These are phyloP conservation scores for Curvularia spicifera DNA, from an alignment of 2,329 filamentous ascomycete species.

Conservation along the genomic window DNA sequence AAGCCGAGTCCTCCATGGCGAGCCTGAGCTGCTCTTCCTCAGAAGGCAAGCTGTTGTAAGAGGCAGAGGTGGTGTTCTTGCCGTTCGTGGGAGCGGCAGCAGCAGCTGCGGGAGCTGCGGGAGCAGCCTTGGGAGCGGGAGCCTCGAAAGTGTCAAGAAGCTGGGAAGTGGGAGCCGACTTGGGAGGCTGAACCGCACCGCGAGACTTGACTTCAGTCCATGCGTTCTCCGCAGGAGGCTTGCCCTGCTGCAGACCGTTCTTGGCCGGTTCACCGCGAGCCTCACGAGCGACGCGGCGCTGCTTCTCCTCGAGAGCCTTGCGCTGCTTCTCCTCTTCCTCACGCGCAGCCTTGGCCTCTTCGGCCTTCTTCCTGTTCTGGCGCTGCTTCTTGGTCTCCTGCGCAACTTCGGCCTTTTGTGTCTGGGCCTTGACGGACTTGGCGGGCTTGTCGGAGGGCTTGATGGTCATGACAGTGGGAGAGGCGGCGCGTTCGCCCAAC, in stretches of 20 bases:
- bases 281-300: constrained; percentile 80
- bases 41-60: constrained; percentile 59
- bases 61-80: constrained; percentile 49
- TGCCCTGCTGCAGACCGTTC: constrained; percentile 68
- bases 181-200: constrained; percentile 31
- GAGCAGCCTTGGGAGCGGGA: constrained; percentile 32
- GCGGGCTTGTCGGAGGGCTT: constrained; percentile 68
- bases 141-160: constrained; percentile 60
- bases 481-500: constrained; percentile 75
- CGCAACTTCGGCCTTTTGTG: constrained; percentile 59
- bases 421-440: constrained; percentile 67
- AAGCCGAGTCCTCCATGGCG: constrained; percentile 58
- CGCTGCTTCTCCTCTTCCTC: constrained; percentile 81
- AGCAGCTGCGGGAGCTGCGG: background rate
- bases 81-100: constrained; percentile 43
- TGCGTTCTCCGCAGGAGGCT: constrained; percentile 58
- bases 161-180: constrained; percentile 33
- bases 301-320: constrained; percentile 77
- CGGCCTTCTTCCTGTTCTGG: constrained; percentile 87
- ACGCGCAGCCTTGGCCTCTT: constrained; percentile 75
- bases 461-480: constrained; percentile 78
- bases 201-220: constrained; percentile 56
- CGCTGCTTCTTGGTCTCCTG: constrained; percentile 93
- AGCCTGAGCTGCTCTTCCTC: constrained; percentile 67
- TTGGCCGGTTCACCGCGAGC: constrained; percentile 82